Evolutionary conservation across 1,284 basidiomycete species (phyloP).

Genomic region (Tausonia pullulans): DNA sequence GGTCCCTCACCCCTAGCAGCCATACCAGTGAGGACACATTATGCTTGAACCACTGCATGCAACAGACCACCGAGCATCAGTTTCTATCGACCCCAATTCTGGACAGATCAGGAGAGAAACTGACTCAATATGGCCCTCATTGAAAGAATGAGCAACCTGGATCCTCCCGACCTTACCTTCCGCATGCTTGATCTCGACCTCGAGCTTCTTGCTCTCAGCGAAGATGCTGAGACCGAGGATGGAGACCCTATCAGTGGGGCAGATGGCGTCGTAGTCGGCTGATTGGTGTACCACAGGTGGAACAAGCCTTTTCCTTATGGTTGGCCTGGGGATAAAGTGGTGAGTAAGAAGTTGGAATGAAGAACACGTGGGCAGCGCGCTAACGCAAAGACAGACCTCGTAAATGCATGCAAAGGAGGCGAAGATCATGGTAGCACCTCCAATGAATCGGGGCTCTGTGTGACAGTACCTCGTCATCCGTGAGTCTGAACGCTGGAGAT

Average conservation of each 20-base stretch:
- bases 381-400: constrained; percentile 40
- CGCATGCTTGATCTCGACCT: constrained; percentile 63
- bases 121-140: constrained; percentile 42
- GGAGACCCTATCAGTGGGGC: constrained; percentile 68
- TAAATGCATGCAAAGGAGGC: constrained; percentile 95
- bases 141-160: constrained; percentile 30
- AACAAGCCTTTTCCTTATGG: constrained; percentile 94
- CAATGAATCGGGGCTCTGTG: constrained; percentile 83
- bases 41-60: no score
- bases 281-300: constrained; percentile 76
- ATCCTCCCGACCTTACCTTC: constrained; percentile 61
- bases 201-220: constrained; percentile 77
- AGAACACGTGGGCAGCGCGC: constrained; percentile 20
- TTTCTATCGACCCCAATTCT: no score
- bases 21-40: no score
- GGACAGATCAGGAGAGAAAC: no score
- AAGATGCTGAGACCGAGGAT: constrained; percentile 74
- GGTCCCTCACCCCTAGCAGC: no score
- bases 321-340: constrained; percentile 44
- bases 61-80: no score
- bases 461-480: no score
- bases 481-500: no score
- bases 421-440: constrained; percentile 88
- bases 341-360: not conserved
- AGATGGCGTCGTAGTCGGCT: constrained; percentile 81